Evolutionary conservation across 1,284 basidiomycete species (phyloP), one percentile per base, ranked within the genome.

Genomic region (Anthracocystis setariae): DNA sequence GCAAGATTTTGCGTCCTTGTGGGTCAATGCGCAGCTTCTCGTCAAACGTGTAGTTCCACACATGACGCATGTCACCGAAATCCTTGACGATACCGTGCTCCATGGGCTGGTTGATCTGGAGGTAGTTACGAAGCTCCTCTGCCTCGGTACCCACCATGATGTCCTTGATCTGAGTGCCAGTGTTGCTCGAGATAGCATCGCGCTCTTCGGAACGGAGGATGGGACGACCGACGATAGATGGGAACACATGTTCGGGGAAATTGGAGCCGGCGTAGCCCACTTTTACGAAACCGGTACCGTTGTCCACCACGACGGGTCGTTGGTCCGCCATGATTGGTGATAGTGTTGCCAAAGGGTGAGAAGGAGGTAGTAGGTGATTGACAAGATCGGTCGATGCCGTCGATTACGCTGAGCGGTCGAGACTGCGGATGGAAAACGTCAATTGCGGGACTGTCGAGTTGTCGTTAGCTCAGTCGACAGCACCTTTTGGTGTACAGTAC

Each of bases 11-110:
- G 74, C 89, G 87, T 1, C 93, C 96, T 45, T 87, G 86, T 23
- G 94, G 90, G 82, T 97, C 91, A 74, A 98, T 87, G 76, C 89
- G 88, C 62, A 99, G 88, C 85, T 98, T 98, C 85, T 97, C 92
- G 82, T 93, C 87, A 84, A 99, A 98, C 2, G 95, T 98, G 84
- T 98, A 98, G 85, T 98, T 90, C 96, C 95, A 99, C 13, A 98
- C 80, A 79, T 94, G 89, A 81, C 91, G 90, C 96, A 98, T 98
- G 85, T 99, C 96, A 80, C 93, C 92, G 94, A 95, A 99, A 85
- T 98, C 96, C 80, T 91, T 91, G 55, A 99, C 90, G 84, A 99
- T 96, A 57, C 96, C 96, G 85, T 99, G 96, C 84, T 98, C 96
- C 92, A 98, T 94, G 3, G 96, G 95, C 80, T 98, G 95, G 1